Conservation (phyloP, 2,329 filamentous ascomycete genomes). For the Hyphodiscus sp. region DNA sequence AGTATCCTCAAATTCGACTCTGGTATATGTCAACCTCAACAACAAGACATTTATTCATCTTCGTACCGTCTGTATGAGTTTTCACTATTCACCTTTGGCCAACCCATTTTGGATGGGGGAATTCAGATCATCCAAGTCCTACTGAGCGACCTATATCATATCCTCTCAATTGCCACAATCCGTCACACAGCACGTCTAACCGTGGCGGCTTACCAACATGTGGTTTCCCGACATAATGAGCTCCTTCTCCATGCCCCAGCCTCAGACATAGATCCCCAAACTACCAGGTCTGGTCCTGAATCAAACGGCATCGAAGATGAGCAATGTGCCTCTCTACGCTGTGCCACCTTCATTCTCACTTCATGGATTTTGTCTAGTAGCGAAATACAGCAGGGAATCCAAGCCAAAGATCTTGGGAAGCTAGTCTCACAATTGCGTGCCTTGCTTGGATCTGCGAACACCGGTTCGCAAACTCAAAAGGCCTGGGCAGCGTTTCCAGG, state of each 20-base stretch:
- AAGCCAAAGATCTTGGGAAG: not conserved
- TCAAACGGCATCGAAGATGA: not conserved
- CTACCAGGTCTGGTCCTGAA: not conserved
- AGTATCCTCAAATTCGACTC: not conserved
- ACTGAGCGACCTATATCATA: not conserved
- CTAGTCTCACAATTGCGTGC: not conserved
- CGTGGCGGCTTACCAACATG: not conserved
- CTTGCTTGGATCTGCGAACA: not conserved
- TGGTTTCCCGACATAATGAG: not conserved
- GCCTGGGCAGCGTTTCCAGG: not conserved
- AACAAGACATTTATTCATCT: not conserved
- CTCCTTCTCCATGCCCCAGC: not conserved
- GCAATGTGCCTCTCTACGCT: not conserved
- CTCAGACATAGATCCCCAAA: not conserved
- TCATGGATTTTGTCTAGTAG: not conserved
- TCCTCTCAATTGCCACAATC: not conserved
- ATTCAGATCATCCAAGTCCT: not conserved
- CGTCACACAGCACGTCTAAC: not conserved
- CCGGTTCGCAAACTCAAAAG: not conserved
- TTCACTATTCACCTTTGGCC: conserved; percentile 1
- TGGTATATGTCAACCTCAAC: not conserved
- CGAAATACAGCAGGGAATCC: not conserved
- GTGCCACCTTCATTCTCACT: not conserved
- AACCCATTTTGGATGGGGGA: not conserved
- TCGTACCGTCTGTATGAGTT: not conserved